Conservation (phyloP, 2,329 filamentous ascomycete genomes). For the Beauveria bassiana region DNA sequence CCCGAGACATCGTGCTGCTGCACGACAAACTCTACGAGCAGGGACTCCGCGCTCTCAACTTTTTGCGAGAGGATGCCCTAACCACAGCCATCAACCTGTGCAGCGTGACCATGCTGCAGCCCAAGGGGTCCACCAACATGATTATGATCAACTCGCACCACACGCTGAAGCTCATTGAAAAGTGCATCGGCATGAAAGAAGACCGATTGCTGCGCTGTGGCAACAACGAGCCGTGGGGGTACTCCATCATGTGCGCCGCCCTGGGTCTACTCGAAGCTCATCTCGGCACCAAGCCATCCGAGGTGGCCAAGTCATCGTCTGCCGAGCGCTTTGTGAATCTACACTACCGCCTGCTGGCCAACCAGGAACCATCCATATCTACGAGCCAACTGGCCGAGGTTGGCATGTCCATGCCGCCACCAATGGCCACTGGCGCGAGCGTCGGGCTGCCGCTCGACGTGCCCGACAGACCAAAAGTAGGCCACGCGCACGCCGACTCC, state of each 20-base stretch:
- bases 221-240: conserved; percentile 58
- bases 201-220: conserved; percentile 53
- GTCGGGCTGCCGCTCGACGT: conserved; percentile 26
- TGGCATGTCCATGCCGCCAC: conserved; percentile 19
- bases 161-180: conserved; percentile 53
- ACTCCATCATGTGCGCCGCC: conserved; percentile 55
- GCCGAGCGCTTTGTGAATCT: conserved; percentile 52
- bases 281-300: conserved; percentile 47
- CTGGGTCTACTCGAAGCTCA: conserved; percentile 52
- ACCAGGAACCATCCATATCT: conserved; percentile 35
- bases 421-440: conserved; percentile 17
- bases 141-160: conserved; percentile 55
- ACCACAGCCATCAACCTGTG: conserved; percentile 54
- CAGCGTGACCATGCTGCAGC: conserved; percentile 53
- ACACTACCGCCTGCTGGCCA: conserved; percentile 48
- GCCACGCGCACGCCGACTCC: conserved; percentile 1
- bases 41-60: conserved; percentile 51
- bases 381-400: conserved; percentile 24
- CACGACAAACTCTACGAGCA: conserved; percentile 53
- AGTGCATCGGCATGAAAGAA: conserved; percentile 53
- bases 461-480: conserved; percentile 33
- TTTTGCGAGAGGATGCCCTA: conserved; percentile 51
- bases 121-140: conserved; percentile 50
- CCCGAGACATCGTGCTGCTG: conserved; percentile 53
- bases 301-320: conserved; percentile 50